Percentiles rank a stretch among this genome's conserved stretches.
phyloP scores from a whole-genome alignment of 805 yeast genomes.

The Cyberlindnera lachancei region DNA sequence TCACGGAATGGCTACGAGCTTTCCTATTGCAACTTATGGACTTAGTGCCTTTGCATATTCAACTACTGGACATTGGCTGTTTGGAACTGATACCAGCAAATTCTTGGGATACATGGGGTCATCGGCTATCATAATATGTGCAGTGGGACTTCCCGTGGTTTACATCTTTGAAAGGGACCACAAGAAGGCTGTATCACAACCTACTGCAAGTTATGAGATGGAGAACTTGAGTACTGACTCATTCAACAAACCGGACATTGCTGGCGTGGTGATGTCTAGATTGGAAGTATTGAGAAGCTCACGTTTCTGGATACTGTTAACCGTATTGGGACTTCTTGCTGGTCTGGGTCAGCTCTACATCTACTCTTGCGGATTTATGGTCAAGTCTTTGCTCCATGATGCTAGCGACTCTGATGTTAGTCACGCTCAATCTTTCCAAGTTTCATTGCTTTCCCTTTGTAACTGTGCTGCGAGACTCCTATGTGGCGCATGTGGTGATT shows the following conservation, averaged over 20 bases:
- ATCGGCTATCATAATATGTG: conserved; percentile 33
- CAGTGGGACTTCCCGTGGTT: conserved; percentile 41
- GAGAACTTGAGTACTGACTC: background rate
- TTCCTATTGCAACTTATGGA: conserved; percentile 71
- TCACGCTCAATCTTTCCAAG: conserved; percentile 61
- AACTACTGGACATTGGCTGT: conserved; percentile 41
- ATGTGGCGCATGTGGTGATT: conserved; percentile 60
- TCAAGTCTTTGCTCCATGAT: conserved; percentile 34
- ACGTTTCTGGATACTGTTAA: conserved; percentile 44
- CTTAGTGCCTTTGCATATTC: conserved; percentile 66
- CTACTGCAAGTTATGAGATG: no score
- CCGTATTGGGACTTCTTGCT: conserved; percentile 45
- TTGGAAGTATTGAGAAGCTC: conserved; percentile 19
- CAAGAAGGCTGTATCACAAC: conserved; percentile 1
- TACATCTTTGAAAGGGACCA: conserved; percentile 20
- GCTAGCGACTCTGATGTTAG: conserved; percentile 29
- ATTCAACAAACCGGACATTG: background rate
- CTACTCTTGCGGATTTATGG: conserved; percentile 66
- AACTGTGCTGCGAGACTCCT: conserved; percentile 60
- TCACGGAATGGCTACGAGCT: conserved; percentile 68
- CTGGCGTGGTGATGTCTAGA: conserved; percentile 4
- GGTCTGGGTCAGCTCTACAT: conserved; percentile 74
- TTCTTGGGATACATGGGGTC: conserved; percentile 41
- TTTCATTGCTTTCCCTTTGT: conserved; percentile 58
- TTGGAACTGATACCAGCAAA: conserved; percentile 43